These are phyloP conservation scores for Hypoxylon sp. DNA, from an alignment of 2,329 filamentous ascomycete genomes.

Conservation along the genomic window DNA sequence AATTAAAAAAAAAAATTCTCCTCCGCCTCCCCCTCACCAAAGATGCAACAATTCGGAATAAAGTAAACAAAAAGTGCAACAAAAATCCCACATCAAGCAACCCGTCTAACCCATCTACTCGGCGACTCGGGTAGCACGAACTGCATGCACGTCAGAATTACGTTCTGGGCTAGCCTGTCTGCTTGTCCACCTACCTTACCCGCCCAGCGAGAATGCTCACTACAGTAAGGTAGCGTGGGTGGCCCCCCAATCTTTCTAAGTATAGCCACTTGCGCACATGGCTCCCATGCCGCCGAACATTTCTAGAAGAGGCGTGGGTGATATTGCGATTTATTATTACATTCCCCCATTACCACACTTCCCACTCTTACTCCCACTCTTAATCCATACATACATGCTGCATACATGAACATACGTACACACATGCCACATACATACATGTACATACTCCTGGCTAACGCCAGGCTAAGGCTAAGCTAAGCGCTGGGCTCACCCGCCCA, in stretches of 20 bases:
- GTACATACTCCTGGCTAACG: too few species aligned
- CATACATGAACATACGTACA: too few species aligned
- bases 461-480: not conserved
- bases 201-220: not conserved
- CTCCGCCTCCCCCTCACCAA: not conserved
- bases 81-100: not conserved
- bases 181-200: not conserved
- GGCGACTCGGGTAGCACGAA: constrained; percentile 3
- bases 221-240: too few species aligned
- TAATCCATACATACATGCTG: not conserved
- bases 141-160: constrained; percentile 3
- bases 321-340: constrained; percentile 2
- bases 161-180: not conserved
- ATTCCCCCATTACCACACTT: not conserved
- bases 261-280: constrained; percentile 42
- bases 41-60: not conserved
- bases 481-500: constrained; percentile 14
- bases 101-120: not conserved
- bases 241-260: constrained; percentile 35
- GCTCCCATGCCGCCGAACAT: constrained; percentile 45
- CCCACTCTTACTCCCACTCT: constrained; percentile 1
- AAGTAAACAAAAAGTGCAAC: constrained; percentile 4
- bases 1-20: not conserved
- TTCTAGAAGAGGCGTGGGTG: constrained; percentile 46
- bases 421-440: too few species aligned